Base-by-base conservation (phyloP, 2,329 filamentous ascomycete genomes). In the Parafenestella ontariensis region DNA sequence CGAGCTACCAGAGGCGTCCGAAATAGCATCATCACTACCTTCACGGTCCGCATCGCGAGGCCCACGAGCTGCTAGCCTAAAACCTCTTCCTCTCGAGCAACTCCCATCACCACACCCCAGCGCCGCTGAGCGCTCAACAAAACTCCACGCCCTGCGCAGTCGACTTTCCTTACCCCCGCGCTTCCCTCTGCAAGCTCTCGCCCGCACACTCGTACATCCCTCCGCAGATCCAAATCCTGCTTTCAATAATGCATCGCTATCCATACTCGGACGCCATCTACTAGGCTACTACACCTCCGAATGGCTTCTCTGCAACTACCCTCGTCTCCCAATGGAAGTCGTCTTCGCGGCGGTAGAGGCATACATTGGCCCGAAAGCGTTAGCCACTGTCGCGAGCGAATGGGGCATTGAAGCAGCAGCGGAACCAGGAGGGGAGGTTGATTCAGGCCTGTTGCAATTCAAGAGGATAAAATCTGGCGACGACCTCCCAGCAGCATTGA, bases 351-450 rank as follows among this genome's bases (percentile, higher is more conserved):
- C 92, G 28, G 88, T 96, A 81, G 88, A 89, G 69, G 92, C 91
- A 42, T 98, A 92, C 74, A 84, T 88, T 42, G 95, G 95, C 4
- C 84, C 86, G 5, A 85, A 87, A 62, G 87, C 93, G 1, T 83
- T 98, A 42, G 81, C 88, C 46, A 82, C 87, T 18, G 84, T 98
- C 62, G 87, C 90, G 15, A 81, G 84, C 58, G 90, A 95, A 78
- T 99, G 95, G 95, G 95, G 95, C 78, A 87, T 98, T 15, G 94
- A 98, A 75, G 79, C 83, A 39, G 94, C 91, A n/a, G 91, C 90
- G 10, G 89, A 87, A 18, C 95, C 95, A 0, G 95, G 94, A 46
- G 86, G 86, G 54, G 94, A 98, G 78, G 93, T 98, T 51, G 95
- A 99, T 74, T 89, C 93, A 0, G 95, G 94, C 5, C 81, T 96